phyloP scores from a whole-genome alignment of 192 early-diverging fungal species.

The Diversispora epigaea region DNA sequence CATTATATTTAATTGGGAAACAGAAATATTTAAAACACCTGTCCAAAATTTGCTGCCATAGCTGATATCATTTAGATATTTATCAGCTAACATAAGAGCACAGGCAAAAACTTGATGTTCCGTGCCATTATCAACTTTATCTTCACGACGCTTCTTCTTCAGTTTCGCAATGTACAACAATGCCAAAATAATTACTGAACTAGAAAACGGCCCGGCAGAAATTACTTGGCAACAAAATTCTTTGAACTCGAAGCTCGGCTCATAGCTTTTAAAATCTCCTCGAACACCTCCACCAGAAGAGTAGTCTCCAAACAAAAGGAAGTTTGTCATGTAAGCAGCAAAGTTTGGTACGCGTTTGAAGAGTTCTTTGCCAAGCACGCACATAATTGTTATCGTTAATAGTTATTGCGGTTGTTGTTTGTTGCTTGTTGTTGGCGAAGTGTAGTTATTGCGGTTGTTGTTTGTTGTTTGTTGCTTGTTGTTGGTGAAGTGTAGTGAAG shows the following conservation, averaged over 20 bases:
- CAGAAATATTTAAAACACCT: conserved; percentile 75
- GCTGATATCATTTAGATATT: conserved; percentile 85
- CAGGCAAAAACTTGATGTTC: conserved; percentile 82
- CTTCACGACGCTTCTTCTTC: conserved; percentile 51
- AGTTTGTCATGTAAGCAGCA: conserved; percentile 57
- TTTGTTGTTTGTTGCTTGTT: no score
- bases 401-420: neutral
- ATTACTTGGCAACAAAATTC: conserved; percentile 55
- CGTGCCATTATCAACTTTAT: conserved; percentile 64
- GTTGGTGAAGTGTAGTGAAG: no score
- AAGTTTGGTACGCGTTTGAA: conserved; percentile 44
- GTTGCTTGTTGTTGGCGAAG: neutral
- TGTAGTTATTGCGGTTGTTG: conserved; percentile 13
- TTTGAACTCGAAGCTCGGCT: conserved; percentile 39
- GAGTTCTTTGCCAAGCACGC: neutral
- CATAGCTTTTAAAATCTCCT: neutral
- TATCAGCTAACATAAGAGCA: conserved; percentile 84
- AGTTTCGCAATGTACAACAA: conserved; percentile 67
- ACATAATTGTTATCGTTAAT: neutral
- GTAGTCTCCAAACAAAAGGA: conserved; percentile 37
- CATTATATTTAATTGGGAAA: conserved; percentile 79
- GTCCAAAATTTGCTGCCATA: conserved; percentile 88
- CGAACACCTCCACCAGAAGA: conserved; percentile 8
- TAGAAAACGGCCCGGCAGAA: conserved; percentile 58
- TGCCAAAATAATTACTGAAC: conserved; percentile 61